Base-by-base conservation (phyloP, 2,329 filamentous ascomycete species). In the Talaromyces islandicus region DNA sequence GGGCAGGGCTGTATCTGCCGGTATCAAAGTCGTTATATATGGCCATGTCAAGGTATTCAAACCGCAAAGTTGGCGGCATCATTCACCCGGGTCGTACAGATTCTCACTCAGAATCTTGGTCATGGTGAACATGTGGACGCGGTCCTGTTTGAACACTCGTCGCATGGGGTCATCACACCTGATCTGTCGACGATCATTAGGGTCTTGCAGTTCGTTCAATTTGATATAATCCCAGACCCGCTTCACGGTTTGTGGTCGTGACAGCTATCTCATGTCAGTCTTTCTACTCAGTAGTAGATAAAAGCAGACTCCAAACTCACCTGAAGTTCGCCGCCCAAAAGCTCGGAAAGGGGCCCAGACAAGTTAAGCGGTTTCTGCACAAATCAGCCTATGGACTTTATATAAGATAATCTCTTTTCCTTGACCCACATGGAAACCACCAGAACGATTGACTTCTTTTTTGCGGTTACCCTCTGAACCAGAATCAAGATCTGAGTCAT, bases 81-180 rank as follows among this genome's bases (percentile, higher is more conserved):
- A 86, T 73, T 94, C 91, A 57, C 93, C 91, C 54, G 90, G 83
- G 2, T 89, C 90, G 71, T 96, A 97, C 43, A 97, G 81, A 70
- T 97, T 93, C 72, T 89, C 88, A 64, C 90, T 91, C 11, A 97
- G 85, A 17, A 96, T 85, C 80, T 97, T 97, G 81, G 96, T 97
- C 93, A 99, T 97, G 67, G 91, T 92, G 76, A 99, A 99, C 94
- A 99, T 99, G 76, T 97, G 91, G 55, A 99, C 89, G 69, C 85
- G 90, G 69, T 92, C 86, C 70, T 89, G 85, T 75, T 96, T 96
- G 80, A 99, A 99, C 7, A 99, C 89, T 7, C 89, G 89, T 62
- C 90, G 87, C 88, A 99, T 89, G 67, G 86, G 87, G 25, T 96
- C 91, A 75, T 99, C 94, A 77, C 94, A 99, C 29, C 86, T 80